phyloP scores from a whole-genome alignment of 73 alveolate species.

The Paramecium pentaurelia region DNA sequence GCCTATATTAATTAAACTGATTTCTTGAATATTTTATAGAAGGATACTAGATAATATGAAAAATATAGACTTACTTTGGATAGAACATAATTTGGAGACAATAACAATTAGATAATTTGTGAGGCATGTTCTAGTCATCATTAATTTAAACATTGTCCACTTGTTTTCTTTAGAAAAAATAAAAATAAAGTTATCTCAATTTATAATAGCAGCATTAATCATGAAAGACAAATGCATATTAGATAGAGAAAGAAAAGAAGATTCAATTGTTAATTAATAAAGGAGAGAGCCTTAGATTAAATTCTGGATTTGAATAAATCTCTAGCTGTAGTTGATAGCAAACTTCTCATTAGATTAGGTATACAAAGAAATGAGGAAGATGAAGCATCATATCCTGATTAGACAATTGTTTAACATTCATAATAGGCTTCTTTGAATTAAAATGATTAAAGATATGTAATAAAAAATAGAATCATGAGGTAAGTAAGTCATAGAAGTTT shows the following conservation, averaged over 20 bases:
- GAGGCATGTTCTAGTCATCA: conserved; percentile 17
- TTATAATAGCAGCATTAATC: neutral
- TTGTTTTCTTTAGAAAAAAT: neutral
- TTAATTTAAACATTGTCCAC: conserved; percentile 8
- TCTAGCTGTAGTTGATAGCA: neutral
- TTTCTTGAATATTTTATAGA: neutral
- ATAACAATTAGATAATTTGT: neutral
- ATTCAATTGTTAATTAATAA: neutral
- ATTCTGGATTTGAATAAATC: neutral
- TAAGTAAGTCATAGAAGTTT: neutral
- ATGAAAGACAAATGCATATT: neutral
- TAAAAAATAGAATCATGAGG: neutral
- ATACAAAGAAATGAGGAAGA: neutral
- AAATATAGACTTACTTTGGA: neutral
- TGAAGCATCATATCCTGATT: neutral
- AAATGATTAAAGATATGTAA: neutral
- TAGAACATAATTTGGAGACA: neutral
- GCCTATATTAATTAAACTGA: neutral
- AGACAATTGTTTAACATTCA: neutral
- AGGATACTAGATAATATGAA: neutral
- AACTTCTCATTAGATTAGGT: neutral
- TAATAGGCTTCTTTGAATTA: neutral
- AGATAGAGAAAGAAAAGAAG: neutral
- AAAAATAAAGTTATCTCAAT: neutral
- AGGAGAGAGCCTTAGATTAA: conserved; percentile 4